These are phyloP conservation scores for Rhynchospora tenuis DNA, from an alignment of 176 grass and related monocot genomes.

Conservation along the genomic window DNA sequence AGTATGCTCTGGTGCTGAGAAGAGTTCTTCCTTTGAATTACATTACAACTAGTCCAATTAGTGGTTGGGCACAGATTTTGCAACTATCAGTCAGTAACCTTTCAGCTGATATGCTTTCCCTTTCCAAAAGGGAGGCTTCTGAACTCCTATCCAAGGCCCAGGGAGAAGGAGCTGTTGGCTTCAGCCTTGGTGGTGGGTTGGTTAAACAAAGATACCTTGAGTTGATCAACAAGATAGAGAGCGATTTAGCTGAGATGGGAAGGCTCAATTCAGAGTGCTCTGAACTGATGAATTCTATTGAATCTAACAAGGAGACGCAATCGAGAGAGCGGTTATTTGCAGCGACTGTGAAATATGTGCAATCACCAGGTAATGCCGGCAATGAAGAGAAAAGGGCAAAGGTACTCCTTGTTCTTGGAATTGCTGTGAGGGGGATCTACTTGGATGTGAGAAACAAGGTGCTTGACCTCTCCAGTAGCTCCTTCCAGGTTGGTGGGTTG, in stretches of 20 bases:
- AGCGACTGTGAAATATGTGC: slow-evolving; percentile 65
- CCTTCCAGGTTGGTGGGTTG: slow-evolving; percentile 34
- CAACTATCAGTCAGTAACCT: slow-evolving; percentile 65
- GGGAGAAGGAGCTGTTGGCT: slow-evolving; percentile 35
- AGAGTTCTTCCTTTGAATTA: slow-evolving; percentile 80
- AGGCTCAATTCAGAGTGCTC: slow-evolving; percentile 61
- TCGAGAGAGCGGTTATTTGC: slow-evolving; percentile 67
- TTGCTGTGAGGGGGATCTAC: slow-evolving; percentile 63
- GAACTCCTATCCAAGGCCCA: slow-evolving; percentile 81
- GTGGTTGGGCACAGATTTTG: slow-evolving; percentile 85
- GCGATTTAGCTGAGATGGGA: slow-evolving; percentile 54
- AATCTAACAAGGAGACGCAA: slow-evolving; percentile 61
- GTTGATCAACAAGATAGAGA: slow-evolving; percentile 79
- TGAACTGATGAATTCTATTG: slow-evolving; percentile 78
- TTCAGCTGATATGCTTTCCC: slow-evolving; percentile 70
- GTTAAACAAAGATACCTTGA: slow-evolving; percentile 66
- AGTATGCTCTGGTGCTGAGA: slow-evolving; percentile 71
- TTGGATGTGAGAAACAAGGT: slow-evolving; percentile 46
- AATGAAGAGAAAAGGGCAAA: slow-evolving; percentile 66
- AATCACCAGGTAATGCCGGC: slow-evolving; percentile 47
- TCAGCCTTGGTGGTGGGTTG: slow-evolving; percentile 35
- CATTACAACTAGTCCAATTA: slow-evolving; percentile 70
- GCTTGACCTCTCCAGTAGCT: slow-evolving; percentile 52
- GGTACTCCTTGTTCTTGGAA: slow-evolving; percentile 50
- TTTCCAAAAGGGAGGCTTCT: slow-evolving; percentile 73